These are phyloP conservation scores for Pseudocercospora macadamiae DNA, from an alignment of 2,329 filamentous ascomycete genomes.

Conservation along the genomic window DNA sequence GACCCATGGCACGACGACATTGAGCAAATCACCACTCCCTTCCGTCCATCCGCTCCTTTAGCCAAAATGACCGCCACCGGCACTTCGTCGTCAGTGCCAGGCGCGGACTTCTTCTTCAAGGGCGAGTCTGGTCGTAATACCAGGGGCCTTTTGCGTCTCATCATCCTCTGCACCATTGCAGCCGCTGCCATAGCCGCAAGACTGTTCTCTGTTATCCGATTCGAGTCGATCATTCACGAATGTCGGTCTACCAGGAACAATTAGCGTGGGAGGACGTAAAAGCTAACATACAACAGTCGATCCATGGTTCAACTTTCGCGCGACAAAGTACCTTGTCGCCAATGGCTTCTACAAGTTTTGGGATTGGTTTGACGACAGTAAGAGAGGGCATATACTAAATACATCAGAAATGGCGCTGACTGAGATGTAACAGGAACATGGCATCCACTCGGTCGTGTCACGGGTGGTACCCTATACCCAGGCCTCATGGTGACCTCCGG, in stretches of 20 bases:
- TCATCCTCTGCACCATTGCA: constrained; percentile 90
- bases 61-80: constrained; percentile 27
- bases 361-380: constrained; percentile 99
- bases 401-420: background rate
- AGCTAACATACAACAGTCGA: constrained; percentile 67
- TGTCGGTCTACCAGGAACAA: constrained; percentile 64
- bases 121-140: constrained; percentile 80
- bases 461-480: constrained; percentile 96
- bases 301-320: constrained; percentile 99
- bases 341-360: constrained; percentile 99
- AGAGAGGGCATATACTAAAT: constrained; percentile 30
- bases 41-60: background rate
- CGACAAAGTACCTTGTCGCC: constrained; percentile 94
- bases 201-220: constrained; percentile 97
- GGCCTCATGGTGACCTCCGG: constrained; percentile 99
- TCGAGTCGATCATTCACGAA: constrained; percentile 99
- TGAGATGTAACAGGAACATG: constrained; percentile 69
- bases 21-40: background rate
- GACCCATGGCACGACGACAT: background rate
- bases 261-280: constrained; percentile 2
- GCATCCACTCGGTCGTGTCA: constrained; percentile 97
- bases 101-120: constrained; percentile 62
- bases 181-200: constrained; percentile 89
- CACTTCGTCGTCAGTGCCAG: constrained; percentile 15
- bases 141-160: constrained; percentile 79